These are phyloP conservation scores for Cornus suecica DNA, from an alignment of 148 eudicot species.

Conservation along the genomic window DNA sequence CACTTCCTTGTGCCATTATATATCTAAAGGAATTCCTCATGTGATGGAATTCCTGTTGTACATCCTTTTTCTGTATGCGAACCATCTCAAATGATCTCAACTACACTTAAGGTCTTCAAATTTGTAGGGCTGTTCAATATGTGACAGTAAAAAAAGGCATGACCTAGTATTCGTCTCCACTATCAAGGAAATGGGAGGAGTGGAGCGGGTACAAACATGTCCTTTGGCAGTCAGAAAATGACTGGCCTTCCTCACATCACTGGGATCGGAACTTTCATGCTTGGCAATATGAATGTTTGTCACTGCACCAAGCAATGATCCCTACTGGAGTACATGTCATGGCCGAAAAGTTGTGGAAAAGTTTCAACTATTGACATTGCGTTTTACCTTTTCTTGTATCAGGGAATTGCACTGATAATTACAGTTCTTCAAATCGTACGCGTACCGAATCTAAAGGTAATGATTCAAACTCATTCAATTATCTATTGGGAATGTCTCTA, in stretches of 20 bases:
- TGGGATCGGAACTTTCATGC: no score
- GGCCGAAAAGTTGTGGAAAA: background rate
- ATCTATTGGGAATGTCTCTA: background rate
- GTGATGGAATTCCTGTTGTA: background rate
- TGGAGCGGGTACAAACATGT: no score
- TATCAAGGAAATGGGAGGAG: no score
- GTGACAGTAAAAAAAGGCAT: background rate
- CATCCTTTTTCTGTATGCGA: background rate
- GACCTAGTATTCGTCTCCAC: no score
- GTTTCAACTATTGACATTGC: slow-evolving; percentile 1
- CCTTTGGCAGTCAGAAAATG: no score
- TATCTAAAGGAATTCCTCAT: background rate
- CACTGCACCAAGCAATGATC: no score
- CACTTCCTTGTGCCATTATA: background rate
- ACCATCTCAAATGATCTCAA: background rate
- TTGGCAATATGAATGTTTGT: no score
- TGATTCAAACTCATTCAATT: background rate
- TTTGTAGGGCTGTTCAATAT: background rate
- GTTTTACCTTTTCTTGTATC: slow-evolving; percentile 18
- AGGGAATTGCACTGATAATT: slow-evolving; percentile 83
- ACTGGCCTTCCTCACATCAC: no score
- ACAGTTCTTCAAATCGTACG: slow-evolving; percentile 80
- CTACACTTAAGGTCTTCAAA: background rate
- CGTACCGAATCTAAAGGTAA: slow-evolving; percentile 92
- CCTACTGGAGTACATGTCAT: background rate